These are phyloP conservation scores for Aspergillus fructus DNA, from an alignment of 2,329 filamentous ascomycete genomes.

Conservation along the genomic window DNA sequence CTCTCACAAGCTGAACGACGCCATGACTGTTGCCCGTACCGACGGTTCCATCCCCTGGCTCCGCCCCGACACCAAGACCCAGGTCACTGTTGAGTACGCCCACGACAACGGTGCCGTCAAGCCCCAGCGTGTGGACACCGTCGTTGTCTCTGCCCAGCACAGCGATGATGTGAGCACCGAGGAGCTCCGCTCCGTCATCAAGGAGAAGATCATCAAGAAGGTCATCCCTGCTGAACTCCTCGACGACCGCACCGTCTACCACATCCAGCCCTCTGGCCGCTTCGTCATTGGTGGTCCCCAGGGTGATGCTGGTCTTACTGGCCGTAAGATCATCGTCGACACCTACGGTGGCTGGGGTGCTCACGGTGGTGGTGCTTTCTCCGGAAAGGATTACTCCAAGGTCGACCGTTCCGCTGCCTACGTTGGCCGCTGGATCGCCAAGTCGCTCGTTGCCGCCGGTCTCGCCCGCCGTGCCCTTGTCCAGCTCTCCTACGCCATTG, in stretches of 20 bases:
- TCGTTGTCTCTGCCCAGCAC: constrained; percentile 97
- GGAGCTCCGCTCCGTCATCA: constrained; percentile 88
- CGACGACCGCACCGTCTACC: constrained; percentile 91
- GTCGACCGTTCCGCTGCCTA: constrained; percentile 98
- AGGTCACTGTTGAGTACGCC: constrained; percentile 98
- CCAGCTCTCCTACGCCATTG: constrained; percentile 98
- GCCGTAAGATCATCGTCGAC: constrained; percentile 99
- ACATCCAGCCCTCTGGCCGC: constrained; percentile 96
- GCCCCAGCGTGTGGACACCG: constrained; percentile 89
- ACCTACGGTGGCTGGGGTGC: constrained; percentile 99
- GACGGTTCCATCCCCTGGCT: constrained; percentile 90
- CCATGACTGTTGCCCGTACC: constrained; percentile 86
- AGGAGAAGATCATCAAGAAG: constrained; percentile 95
- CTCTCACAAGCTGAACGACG: constrained; percentile 94
- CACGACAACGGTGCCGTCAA: constrained; percentile 90
- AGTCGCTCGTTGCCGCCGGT: constrained; percentile 87
- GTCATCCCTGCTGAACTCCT: constrained; percentile 91
- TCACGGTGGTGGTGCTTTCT: constrained; percentile 99
- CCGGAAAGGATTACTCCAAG: constrained; percentile 99
- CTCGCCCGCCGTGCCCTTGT: constrained; percentile 91
- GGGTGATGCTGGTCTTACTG: constrained; percentile 97
- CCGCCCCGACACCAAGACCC: constrained; percentile 98
- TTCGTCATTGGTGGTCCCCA: constrained; percentile 99
- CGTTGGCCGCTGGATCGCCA: constrained; percentile 97
- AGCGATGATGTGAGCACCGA: constrained; percentile 83